phyloP scores from a whole-genome alignment of 306 rosid genomes.

The Prunus dulcis region DNA sequence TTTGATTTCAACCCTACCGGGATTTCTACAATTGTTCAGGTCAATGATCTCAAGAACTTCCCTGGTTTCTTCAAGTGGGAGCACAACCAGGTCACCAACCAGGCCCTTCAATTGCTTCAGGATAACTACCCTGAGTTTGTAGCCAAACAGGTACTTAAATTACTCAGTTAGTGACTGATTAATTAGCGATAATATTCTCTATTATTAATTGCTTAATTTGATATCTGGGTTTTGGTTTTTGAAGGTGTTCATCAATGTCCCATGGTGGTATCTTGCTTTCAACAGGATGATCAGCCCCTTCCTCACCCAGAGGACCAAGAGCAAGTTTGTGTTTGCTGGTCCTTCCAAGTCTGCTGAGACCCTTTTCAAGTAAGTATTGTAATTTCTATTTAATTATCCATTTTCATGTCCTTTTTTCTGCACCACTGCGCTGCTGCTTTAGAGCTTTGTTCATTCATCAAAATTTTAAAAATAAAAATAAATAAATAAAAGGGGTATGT shows the following conservation, averaged over 20 bases:
- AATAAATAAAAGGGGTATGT: background rate
- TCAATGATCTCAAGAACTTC: constrained; percentile 49
- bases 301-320: constrained; percentile 64
- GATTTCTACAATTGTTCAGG: constrained; percentile 47
- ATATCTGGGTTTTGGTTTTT: background rate
- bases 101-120: constrained; percentile 51
- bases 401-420: background rate
- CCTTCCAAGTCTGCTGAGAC: constrained; percentile 76
- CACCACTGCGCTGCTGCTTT: background rate
- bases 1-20: constrained; percentile 48
- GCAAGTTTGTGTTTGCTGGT: constrained; percentile 89
- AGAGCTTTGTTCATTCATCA: too few relatives aligned
- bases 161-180: too few relatives aligned
- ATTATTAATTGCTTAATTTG: background rate
- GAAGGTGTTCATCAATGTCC: constrained; percentile 55
- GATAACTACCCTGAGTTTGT: constrained; percentile 62
- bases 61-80: constrained; percentile 46
- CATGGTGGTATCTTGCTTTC: constrained; percentile 61
- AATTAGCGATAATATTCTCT: too few relatives aligned
- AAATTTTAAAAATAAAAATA: too few relatives aligned
- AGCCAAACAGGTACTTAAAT: constrained; percentile 46
- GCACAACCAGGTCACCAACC: constrained; percentile 40
- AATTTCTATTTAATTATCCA: background rate
- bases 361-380: constrained; percentile 54
- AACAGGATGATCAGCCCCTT: constrained; percentile 51